Percentiles rank a stretch among this genome's conserved stretches.
These are phyloP conservation scores for Nemania serpens DNA, from an alignment of 2,329 filamentous ascomycete species.

Conservation along the genomic window DNA sequence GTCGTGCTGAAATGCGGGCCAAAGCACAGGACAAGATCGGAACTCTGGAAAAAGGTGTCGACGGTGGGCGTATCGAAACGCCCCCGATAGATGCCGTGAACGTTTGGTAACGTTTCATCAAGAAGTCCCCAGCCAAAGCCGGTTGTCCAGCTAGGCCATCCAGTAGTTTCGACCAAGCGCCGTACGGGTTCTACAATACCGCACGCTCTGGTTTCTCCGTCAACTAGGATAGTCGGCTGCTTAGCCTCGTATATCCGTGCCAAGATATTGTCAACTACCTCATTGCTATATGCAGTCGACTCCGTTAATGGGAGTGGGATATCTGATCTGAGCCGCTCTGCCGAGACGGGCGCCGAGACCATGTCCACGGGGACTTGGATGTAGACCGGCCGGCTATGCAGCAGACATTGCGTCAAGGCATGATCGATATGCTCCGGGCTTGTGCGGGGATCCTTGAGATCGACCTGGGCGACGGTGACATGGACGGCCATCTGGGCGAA, in stretches of 20 bases:
- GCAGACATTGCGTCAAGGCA: constrained; percentile 53
- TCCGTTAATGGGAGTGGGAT: constrained; percentile 29
- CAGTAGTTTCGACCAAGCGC: constrained; percentile 48
- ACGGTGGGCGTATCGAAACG: constrained; percentile 43
- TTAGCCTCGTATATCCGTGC: constrained; percentile 50
- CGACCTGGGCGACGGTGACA: constrained; percentile 56
- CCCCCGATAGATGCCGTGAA: constrained; percentile 55
- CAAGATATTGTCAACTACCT: constrained; percentile 44
- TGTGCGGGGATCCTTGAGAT: constrained; percentile 49
- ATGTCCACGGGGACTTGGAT: constrained; percentile 61
- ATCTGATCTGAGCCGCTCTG: constrained; percentile 38
- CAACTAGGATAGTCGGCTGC: constrained; percentile 56
- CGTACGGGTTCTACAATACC: constrained; percentile 49
- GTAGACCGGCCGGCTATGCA: constrained; percentile 60
- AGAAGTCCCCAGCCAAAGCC: constrained; percentile 56
- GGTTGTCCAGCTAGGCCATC: constrained; percentile 53
- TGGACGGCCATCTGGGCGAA: constrained; percentile 55
- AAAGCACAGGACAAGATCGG: constrained; percentile 52
- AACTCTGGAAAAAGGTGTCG: constrained; percentile 45
- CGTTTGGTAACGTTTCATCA: constrained; percentile 52
- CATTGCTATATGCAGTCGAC: constrained; percentile 31
- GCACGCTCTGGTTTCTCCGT: constrained; percentile 52
- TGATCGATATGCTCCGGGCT: constrained; percentile 57
- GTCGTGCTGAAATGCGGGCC: constrained; percentile 53
- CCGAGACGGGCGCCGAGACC: constrained; percentile 45